These are phyloP conservation scores for Pulveroboletus ravenelii DNA, from an alignment of 768 basidiomycete genomes.

Conservation along the genomic window DNA sequence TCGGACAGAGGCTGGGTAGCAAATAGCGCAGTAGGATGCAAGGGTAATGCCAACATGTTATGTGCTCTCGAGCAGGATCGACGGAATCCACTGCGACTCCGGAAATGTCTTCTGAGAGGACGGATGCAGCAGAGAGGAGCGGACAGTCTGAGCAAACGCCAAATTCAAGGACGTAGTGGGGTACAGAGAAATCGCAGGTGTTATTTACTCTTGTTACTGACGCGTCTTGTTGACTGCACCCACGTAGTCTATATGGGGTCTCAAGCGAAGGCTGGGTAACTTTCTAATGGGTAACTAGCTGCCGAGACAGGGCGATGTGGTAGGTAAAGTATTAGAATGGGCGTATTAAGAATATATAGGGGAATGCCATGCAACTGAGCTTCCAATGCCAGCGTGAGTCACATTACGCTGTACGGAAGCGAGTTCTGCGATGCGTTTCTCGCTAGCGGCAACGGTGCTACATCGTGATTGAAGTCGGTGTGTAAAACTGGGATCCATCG, in stretches of 20 bases:
- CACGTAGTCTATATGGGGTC: neutral
- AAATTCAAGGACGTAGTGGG: neutral
- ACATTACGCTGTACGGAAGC: conserved; percentile 15
- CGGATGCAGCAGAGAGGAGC: conserved; percentile 10
- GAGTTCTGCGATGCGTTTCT: conserved; percentile 9
- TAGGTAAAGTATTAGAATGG: conserved; percentile 9
- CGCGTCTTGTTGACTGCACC: conserved; percentile 14
- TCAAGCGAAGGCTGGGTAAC: neutral
- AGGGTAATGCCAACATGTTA: conserved; percentile 66
- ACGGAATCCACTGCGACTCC: conserved; percentile 1
- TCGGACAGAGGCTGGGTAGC: conserved; percentile 46
- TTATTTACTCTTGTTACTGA: conserved; percentile 27
- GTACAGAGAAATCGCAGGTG: conserved; percentile 12
- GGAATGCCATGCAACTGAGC: neutral
- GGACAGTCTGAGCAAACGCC: conserved; percentile 15
- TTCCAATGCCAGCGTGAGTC: conserved; percentile 9
- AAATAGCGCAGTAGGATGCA: conserved; percentile 52
- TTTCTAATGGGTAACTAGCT: conserved; percentile 2
- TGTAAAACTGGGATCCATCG: conserved; percentile 13
- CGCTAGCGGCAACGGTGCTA: conserved; percentile 4
- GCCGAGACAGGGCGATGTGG: neutral
- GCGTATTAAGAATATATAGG: neutral
- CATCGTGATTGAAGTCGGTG: conserved; percentile 6
- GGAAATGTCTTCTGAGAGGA: conserved; percentile 3
- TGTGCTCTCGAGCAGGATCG: conserved; percentile 8